A percentile compares a stretch with the other conserved stretches of the same genome.
Conservation (phyloP, 2,329 filamentous ascomycete species). For the Anisogramma anomala region DNA sequence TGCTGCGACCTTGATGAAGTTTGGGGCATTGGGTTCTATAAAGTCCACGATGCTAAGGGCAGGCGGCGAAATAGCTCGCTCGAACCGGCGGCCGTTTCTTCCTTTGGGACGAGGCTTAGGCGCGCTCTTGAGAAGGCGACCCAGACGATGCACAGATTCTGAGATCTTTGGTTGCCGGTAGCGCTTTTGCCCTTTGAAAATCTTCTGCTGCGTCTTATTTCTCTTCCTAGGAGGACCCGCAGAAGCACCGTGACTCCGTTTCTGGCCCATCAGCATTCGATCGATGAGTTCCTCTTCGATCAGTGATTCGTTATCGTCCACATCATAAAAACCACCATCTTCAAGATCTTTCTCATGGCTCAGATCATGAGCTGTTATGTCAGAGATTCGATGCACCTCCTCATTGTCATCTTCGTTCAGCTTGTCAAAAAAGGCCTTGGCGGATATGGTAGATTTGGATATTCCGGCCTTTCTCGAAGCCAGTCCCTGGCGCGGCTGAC, state of each 20-base stretch:
- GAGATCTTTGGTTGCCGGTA: constrained; percentile 25
- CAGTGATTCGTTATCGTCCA: constrained; percentile 21
- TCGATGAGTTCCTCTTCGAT: constrained; percentile 43
- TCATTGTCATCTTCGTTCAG: constrained; percentile 7
- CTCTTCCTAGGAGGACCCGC: constrained; percentile 22
- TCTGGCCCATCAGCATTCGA: constrained; percentile 34
- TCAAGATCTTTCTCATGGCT: neutral
- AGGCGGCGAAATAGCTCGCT: constrained; percentile 21
- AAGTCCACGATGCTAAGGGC: constrained; percentile 51
- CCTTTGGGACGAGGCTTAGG: neutral
- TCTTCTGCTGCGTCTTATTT: constrained; percentile 20
- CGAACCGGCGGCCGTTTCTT: constrained; percentile 1
- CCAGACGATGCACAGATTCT: constrained; percentile 14
- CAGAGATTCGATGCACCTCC: neutral
- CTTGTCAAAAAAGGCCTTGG: constrained; percentile 4
- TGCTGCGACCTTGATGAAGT: constrained; percentile 50
- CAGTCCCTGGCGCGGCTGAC: constrained; percentile 29
- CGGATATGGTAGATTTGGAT: neutral
- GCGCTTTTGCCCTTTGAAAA: constrained; percentile 20
- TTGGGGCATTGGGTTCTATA: constrained; percentile 38
- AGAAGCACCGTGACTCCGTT: constrained; percentile 26
- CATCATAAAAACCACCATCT: constrained; percentile 6
- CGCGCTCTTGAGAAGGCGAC: neutral
- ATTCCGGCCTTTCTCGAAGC: constrained; percentile 2
- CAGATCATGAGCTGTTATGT: neutral